These are phyloP conservation scores for Melastoma candidum DNA, from an alignment of 441 rosid species.

Conservation along the genomic window DNA sequence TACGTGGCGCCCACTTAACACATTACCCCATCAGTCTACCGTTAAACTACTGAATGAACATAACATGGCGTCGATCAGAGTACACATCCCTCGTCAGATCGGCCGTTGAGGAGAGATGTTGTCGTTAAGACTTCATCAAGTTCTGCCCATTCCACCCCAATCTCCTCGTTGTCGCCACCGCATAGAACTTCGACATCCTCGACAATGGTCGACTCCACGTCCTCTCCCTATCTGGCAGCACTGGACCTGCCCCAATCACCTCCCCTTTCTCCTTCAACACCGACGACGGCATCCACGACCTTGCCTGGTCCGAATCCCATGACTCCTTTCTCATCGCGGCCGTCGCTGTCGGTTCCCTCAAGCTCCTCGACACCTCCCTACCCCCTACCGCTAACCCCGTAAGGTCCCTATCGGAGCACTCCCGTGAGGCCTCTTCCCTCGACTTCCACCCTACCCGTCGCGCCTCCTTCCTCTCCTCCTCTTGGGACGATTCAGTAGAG, in stretches of 20 bases:
- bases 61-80: no score
- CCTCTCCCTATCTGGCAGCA: constrained; percentile 46
- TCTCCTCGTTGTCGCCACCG: constrained; percentile 74
- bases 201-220: constrained; percentile 88
- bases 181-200: constrained; percentile 88
- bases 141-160: constrained; percentile 84
- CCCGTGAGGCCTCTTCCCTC: constrained; percentile 72
- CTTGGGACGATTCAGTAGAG: constrained; percentile 91
- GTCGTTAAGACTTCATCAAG: constrained; percentile 38
- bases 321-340: constrained; percentile 79
- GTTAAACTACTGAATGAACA: no score
- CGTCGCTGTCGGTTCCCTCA: constrained; percentile 72
- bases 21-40: no score
- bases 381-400: constrained; percentile 69
- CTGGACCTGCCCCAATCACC: constrained; percentile 20
- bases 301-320: constrained; percentile 87
- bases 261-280: constrained; percentile 58
- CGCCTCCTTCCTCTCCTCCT: constrained; percentile 65
- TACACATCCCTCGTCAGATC: no score
- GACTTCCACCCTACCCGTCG: constrained; percentile 90
- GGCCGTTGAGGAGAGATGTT: no score
- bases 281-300: constrained; percentile 78
- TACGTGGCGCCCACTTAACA: no score
- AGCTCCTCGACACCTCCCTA: constrained; percentile 63
- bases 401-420: constrained; percentile 74